Base-by-base conservation (phyloP, 495 filamentous ascomycete genomes). In the Paragyromitra xinjiangensis region DNA sequence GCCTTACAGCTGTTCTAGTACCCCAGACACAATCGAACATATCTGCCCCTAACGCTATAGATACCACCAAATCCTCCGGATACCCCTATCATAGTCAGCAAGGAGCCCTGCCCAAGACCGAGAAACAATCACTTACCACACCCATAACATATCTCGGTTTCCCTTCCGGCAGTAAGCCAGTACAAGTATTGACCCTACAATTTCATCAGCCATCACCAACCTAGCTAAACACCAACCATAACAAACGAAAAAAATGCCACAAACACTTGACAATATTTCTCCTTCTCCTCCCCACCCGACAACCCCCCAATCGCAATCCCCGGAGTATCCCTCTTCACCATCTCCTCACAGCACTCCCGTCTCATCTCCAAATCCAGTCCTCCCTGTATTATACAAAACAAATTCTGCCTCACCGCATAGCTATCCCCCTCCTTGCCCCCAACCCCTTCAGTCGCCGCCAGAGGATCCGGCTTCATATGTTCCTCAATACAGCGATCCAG, bases 1-100 rank as follows among this genome's bases (percentile, higher is more conserved):
- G 8, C 39, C 74, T 51, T 37, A 79, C 90, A 12, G 96, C 95
- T 29, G 95, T 98, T 51, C 95, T 88, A 29, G 95, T 99, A 7
- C 95, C 96, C 96, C 96, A 99, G 6, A 98, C 95, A 81, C 96
- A 99, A 85, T 99, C 95, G 83, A 99, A 99, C 96, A 99, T 98
- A 82, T 99, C 95, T 26, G 96, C 95, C 4, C 95, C 95, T 5
- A 99, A 88, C 11, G 95, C 95, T 12, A 97, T 87, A 64, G 92
- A 94, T 14, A 99, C 93, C 12, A 99, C 86, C 66, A 99, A 86
- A 83, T 99, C 95, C 83, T 98, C 95, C 0, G 95, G 95, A 83
- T 97, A 99, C 40, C 95, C 91, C 89, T 90, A 70, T 19, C 26
- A 37, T 26, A 8, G 67, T 84, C 37, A 85, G 79, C 37, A 22